Evolutionary conservation across 768 basidiomycete species (phyloP).

Genomic region (Austroboletus eburneus): DNA sequence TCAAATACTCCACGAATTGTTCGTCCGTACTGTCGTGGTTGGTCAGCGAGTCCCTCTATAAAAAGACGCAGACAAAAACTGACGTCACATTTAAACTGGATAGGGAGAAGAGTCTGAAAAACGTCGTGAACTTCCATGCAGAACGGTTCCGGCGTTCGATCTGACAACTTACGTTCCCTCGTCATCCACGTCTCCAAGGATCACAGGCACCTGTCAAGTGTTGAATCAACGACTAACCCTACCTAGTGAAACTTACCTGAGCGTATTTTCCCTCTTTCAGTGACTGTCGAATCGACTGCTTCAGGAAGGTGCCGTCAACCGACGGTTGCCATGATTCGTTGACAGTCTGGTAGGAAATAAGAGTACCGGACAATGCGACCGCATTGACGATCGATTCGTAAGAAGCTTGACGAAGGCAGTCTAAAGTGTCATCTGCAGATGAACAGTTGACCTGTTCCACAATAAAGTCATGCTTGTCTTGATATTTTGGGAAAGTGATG

Average conservation of each 20-base stretch:
- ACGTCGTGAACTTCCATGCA: no score
- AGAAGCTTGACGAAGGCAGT: slow-evolving; percentile 15
- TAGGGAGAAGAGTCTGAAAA: slow-evolving; percentile 27
- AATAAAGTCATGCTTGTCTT: slow-evolving; percentile 16
- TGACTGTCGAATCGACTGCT: neutral
- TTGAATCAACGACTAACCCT: neutral
- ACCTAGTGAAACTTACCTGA: slow-evolving; percentile 10
- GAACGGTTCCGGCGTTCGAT: no score
- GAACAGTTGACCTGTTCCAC: slow-evolving; percentile 11
- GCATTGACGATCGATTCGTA: slow-evolving; percentile 11
- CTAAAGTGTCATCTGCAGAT: slow-evolving; percentile 7
- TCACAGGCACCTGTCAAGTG: slow-evolving; percentile 21
- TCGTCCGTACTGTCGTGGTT: neutral
- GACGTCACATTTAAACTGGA: slow-evolving; percentile 20
- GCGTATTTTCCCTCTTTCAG: slow-evolving; percentile 30
- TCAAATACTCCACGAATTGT: slow-evolving; percentile 6
- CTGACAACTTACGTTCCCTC: slow-evolving; percentile 35
- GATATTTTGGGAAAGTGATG: slow-evolving; percentile 3
- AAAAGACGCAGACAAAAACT: slow-evolving; percentile 2
- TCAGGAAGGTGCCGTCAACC: slow-evolving; percentile 1
- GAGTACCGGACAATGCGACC: slow-evolving; percentile 4
- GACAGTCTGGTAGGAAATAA: slow-evolving; percentile 14
- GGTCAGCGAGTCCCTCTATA: slow-evolving; percentile 6
- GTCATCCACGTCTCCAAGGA: slow-evolving; percentile 36
- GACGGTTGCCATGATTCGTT: slow-evolving; percentile 10